Conservation (phyloP, 495 filamentous ascomycete genomes). For the Hypoxylon intermedium region DNA sequence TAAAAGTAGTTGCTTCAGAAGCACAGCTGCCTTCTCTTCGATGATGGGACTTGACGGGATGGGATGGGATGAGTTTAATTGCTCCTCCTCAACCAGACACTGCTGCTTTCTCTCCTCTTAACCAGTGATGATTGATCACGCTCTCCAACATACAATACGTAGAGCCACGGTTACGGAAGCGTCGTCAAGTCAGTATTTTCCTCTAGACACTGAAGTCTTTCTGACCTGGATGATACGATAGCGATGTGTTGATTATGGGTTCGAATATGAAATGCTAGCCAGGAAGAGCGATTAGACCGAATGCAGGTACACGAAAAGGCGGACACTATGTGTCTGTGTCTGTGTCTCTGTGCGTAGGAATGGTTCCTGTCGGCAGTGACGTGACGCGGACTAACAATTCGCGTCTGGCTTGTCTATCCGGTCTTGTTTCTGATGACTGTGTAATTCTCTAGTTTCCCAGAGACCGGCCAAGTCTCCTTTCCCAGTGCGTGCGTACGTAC, state of each 20-base stretch:
- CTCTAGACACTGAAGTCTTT: neutral
- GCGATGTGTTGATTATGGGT: neutral
- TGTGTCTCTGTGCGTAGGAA: conserved; percentile 2
- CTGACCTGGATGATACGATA: neutral
- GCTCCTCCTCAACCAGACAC: neutral
- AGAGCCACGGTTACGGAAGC: neutral
- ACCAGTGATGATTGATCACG: neutral
- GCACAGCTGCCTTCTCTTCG: neutral
- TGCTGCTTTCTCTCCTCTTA: neutral
- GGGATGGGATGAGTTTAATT: neutral
- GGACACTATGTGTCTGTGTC: conserved; percentile 9
- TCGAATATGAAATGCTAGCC: conserved; percentile 3
- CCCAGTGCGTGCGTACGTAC: neutral
- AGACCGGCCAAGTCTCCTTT: conserved; percentile 6
- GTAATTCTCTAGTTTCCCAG: conserved; percentile 2
- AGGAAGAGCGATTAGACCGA: conserved; percentile 3
- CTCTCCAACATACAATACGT: neutral
- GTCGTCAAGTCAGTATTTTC: conserved; percentile 1
- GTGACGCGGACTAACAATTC: conserved; percentile 18
- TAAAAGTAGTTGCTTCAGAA: conserved; percentile 6
- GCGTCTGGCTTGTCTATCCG: conserved; percentile 31
- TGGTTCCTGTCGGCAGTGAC: conserved; percentile 1
- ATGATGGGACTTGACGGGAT: neutral
- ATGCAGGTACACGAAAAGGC: conserved; percentile 11
- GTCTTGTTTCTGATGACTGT: conserved; percentile 28